A percentile compares a stretch with the other conserved stretches of the same genome.
phyloP scores from a whole-genome alignment of 2,329 filamentous ascomycete species.

The Plenodomus biglobosus region DNA sequence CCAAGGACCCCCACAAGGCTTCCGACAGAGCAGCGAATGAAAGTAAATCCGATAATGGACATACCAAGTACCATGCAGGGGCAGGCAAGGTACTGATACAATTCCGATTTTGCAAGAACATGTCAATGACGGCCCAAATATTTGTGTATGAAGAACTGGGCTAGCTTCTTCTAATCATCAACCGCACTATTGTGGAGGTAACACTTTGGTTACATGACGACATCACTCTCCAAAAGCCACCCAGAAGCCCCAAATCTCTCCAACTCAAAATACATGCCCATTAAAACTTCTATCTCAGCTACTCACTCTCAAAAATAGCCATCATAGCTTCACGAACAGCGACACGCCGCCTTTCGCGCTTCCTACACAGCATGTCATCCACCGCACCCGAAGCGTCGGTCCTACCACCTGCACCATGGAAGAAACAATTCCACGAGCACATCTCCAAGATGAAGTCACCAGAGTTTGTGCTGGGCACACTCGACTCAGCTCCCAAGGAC shows the following conservation, averaged over 20 bases:
- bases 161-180: constrained; percentile 2
- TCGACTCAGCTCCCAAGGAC: constrained; percentile 47
- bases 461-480: constrained; percentile 55
- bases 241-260: constrained; percentile 1
- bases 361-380: constrained; percentile 51
- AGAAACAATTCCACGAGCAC: constrained; percentile 52
- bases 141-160: background rate
- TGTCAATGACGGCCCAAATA: background rate
- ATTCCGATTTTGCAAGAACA: background rate
- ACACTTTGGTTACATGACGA: constrained; percentile 19
- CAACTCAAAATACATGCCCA: constrained; percentile 1
- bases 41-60: background rate
- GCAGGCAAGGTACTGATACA: background rate
- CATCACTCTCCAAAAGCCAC: constrained; percentile 14
- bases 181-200: constrained; percentile 9
- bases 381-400: constrained; percentile 43
- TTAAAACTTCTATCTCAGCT: background rate
- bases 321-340: constrained; percentile 45
- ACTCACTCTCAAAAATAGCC: constrained; percentile 16
- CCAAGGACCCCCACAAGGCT: background rate
- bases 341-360: constrained; percentile 43
- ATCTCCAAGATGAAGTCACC: constrained; percentile 52
- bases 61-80: background rate
- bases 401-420: constrained; percentile 55
- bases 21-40: background rate